Evolutionary conservation across 352 stramenopile genomes (phyloP).

Genomic region (Phytophthora cactorum): DNA sequence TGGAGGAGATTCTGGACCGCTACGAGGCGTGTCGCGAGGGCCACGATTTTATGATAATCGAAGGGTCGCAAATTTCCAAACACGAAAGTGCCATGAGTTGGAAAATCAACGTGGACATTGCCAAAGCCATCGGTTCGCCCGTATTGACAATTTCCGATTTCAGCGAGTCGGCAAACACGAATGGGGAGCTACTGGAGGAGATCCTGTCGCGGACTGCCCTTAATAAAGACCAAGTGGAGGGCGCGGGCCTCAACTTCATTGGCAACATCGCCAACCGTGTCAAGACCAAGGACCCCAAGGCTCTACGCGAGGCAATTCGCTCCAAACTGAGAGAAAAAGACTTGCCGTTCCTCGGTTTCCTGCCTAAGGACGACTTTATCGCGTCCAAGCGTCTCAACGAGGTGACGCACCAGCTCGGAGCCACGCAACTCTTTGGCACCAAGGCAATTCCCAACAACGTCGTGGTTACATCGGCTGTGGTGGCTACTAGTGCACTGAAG

Average conservation of each 20-base stretch:
- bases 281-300: slow-evolving; percentile 38
- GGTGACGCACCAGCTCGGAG: slow-evolving; percentile 68
- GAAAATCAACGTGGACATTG: slow-evolving; percentile 84
- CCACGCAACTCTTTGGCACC: slow-evolving; percentile 67
- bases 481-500: slow-evolving; percentile 73
- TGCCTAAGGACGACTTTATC: slow-evolving; percentile 75
- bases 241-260: slow-evolving; percentile 66
- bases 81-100: slow-evolving; percentile 79
- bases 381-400: slow-evolving; percentile 81
- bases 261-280: slow-evolving; percentile 83
- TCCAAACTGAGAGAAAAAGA: slow-evolving; percentile 43
- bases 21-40: slow-evolving; percentile 59
- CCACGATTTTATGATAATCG: slow-evolving; percentile 88
- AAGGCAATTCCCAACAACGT: slow-evolving; percentile 74
- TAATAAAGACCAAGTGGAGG: slow-evolving; percentile 67
- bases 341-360: slow-evolving; percentile 68
- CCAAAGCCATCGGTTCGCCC: slow-evolving; percentile 67
- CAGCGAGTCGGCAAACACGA: slow-evolving; percentile 25
- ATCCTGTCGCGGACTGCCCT: slow-evolving; percentile 64
- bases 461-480: slow-evolving; percentile 67
- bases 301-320: slow-evolving; percentile 43
- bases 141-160: slow-evolving; percentile 75
- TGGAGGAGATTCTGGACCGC: slow-evolving; percentile 71
- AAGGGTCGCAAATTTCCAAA: slow-evolving; percentile 70
- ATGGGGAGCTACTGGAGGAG: slow-evolving; percentile 49